A percentile compares a stretch with the other conserved stretches of the same genome.
phyloP scores from a whole-genome alignment of 2,329 filamentous ascomycete genomes.

The Pyrenophora teres region DNA sequence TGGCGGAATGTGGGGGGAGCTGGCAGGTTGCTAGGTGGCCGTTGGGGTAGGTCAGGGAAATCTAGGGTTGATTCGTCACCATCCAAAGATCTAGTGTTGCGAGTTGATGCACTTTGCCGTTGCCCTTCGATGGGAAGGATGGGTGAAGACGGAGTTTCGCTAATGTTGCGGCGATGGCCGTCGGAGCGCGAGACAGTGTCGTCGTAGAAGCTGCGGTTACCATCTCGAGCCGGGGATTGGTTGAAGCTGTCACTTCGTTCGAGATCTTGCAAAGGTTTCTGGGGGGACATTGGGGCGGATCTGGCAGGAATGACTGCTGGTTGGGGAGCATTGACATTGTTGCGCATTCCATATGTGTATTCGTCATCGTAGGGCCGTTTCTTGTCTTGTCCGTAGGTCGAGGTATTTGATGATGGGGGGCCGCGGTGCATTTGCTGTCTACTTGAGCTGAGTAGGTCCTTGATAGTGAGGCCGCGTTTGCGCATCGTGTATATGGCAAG shows the following conservation, averaged over 20 bases:
- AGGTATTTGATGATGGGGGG: constrained; percentile 26
- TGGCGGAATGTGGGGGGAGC: constrained; percentile 47
- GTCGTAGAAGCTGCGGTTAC: constrained; percentile 34
- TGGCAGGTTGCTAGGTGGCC: constrained; percentile 26
- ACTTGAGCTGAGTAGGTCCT: constrained; percentile 32
- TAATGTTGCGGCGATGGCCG: constrained; percentile 37
- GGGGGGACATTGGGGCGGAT: constrained; percentile 36
- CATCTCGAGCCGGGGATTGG: constrained; percentile 14
- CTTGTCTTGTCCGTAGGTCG: constrained; percentile 32
- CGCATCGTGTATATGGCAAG: constrained; percentile 46
- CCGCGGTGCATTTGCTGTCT: constrained; percentile 31
- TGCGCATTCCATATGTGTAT: constrained; percentile 30
- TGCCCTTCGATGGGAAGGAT: constrained; percentile 35
- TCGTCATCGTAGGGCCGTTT: constrained; percentile 32
- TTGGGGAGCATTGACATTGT: constrained; percentile 33
- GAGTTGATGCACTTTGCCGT: constrained; percentile 37
- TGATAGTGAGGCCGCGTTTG: constrained; percentile 43
- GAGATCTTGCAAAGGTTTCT: constrained; percentile 35
- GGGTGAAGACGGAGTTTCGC: constrained; percentile 40
- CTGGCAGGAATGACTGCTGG: constrained; percentile 27
- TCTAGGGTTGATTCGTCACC: constrained; percentile 29
- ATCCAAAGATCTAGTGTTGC: constrained; percentile 38
- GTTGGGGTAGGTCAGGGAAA: constrained; percentile 25
- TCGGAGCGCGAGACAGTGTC: constrained; percentile 30
- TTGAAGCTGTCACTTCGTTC: constrained; percentile 40